Base-by-base conservation (phyloP, 2,329 filamentous ascomycete genomes). In the Fusarium bulbicola region DNA sequence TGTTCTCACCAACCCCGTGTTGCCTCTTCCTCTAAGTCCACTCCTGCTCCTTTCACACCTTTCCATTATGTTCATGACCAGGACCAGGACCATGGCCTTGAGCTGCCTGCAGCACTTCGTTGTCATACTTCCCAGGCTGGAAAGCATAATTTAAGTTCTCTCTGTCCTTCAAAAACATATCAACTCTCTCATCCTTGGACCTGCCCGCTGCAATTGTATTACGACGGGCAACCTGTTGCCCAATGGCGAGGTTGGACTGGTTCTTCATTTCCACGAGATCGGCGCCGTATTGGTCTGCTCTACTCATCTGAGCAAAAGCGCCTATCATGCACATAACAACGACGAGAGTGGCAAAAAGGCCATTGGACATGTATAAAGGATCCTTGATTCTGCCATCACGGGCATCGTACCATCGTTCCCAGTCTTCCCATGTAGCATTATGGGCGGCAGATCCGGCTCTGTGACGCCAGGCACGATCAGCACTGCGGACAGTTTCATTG, bases 341-440 rank as follows among this genome's bases (percentile, higher is more conserved):
- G 7, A 98, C 84, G n/a, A 97, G 82, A 18, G 79, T 74, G 11
- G 89, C 89, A 79, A 98, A 98, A 18, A 91, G 87, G 46, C 91
- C 90, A 78, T 97, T 97, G 66, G 92, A 93, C 83, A 95, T 91
- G 81, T 91, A 93, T 59, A 91, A 76, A 1, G 88, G 88, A 71
- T 86, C 83, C 72, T 82, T 84, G 72, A 80, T 80, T 78, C 77
- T 78, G 75, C 86, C 84, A 54, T 86, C 81, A 78, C 85, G 79
- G 81, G 86, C 81, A 39, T 90, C 85, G 76, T 93, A 88, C 91
- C 92, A 97, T 49, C 87, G 87, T 84, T 97, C 94, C 95, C 95
- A 98, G 81, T 99, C 96, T 80, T 99, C 96, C 96, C 96, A 99
- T 0, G 96, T 98, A 2, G 94, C 96, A 80, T 98, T 98, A 75